A percentile compares a stretch with the other conserved stretches of the same genome.
phyloP scores from a whole-genome alignment of 768 basidiomycete genomes.

The Roridomyces roridus region DNA sequence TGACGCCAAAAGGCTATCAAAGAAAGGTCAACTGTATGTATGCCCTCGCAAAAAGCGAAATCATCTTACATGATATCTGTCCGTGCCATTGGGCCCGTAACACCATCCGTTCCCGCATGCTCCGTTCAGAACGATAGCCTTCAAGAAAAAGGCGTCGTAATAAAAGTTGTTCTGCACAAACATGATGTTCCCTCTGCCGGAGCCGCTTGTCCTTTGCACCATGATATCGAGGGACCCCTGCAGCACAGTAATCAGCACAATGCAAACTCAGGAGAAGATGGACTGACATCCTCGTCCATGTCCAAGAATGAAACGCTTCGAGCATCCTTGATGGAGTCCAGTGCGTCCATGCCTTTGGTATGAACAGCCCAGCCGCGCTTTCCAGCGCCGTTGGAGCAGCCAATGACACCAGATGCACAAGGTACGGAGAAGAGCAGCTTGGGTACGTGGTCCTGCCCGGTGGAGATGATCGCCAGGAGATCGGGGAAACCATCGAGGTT shows the following conservation, averaged over 20 bases:
- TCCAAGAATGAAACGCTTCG: constrained; percentile 83
- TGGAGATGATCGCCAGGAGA: constrained; percentile 63
- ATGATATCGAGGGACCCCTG: constrained; percentile 93
- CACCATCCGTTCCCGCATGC: constrained; percentile 90
- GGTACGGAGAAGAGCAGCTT: constrained; percentile 68
- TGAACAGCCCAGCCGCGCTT: constrained; percentile 71
- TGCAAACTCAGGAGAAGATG: not conserved
- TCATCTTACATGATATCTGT: constrained; percentile 74
- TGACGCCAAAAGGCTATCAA: constrained; percentile 87
- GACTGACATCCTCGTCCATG: constrained; percentile 91
- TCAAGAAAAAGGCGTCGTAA: constrained; percentile 98
- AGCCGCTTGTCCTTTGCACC: constrained; percentile 80
- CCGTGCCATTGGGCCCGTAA: constrained; percentile 60
- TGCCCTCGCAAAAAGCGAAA: not conserved
- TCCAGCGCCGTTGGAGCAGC: constrained; percentile 61
- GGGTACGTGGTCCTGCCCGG: constrained; percentile 55
- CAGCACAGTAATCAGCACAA: not conserved
- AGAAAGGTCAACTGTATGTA: not conserved
- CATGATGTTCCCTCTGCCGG: constrained; percentile 63
- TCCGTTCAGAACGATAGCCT: constrained; percentile 93
- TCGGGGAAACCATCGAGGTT: constrained; percentile 97
- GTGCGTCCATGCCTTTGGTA: constrained; percentile 59
- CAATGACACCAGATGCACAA: constrained; percentile 59
- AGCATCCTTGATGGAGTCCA: constrained; percentile 79
- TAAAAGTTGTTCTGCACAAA: constrained; percentile 98